Base-by-base conservation (phyloP, 225 moss, liverwort and hornwort species). In the Polytrichum commune region DNA sequence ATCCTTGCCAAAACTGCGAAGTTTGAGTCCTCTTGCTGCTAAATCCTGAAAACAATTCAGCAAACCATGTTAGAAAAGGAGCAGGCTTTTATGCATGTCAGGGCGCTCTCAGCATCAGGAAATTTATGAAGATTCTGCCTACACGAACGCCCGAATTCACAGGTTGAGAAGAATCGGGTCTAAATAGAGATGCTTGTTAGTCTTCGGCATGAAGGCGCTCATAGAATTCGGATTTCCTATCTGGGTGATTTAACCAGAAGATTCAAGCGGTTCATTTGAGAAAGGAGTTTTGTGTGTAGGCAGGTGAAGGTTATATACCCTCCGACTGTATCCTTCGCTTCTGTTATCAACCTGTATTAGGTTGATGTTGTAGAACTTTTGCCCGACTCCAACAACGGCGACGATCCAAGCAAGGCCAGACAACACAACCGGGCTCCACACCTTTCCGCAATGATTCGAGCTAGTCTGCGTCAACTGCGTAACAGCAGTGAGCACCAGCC, bases 401-500 rank as follows among this genome's bases (percentile, higher is more conserved):
- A 62, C 30, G 0, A 13, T 5, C 70, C 66, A 79, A 1, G 75
- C 75, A 0, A 79, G 46, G 2, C n/a, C 54, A 6, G 75, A 70
- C 27, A 79, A 28, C 18, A 63, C 7, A 61, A 75, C 70, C 1
- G 79, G 75, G 18, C 75, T 71, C 79, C 75, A 79, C 55, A 74
- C 74, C 19, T 62, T 55, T 10, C 70, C 54, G 19, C 79, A 79
- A 54, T 54, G 60, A 32, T 4, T 5, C 3, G 7, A 1, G 5
- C 0, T 0, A 22, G 71, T 65, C 24, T 79, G 75, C 71, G 75
- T 63, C 57, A 78, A 63, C 79, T 79, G 75, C 23, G 79, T 67
- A 7, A 79, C 79, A 55, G 79, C 79, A 2, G 75, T 79, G n/a
- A 79, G 22, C 19, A 79, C 71, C 23, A 79, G 74, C 4, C 79